phyloP scores from a whole-genome alignment of 768 basidiomycete species.

The Fistulinella prunicolor region DNA sequence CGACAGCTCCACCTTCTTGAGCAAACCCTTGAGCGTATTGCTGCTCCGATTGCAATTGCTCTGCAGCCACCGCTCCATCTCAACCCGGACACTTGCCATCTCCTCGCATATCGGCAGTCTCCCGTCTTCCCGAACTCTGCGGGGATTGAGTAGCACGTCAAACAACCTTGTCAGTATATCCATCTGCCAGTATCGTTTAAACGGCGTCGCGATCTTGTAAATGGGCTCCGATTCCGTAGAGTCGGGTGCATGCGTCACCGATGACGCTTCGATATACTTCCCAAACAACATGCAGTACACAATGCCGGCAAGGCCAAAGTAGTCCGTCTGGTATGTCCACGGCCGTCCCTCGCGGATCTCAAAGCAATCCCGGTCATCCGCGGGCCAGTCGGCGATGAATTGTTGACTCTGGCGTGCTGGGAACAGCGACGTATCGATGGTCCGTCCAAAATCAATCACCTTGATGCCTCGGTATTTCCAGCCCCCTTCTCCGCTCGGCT shows the following conservation, averaged over 20 bases:
- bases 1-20: constrained; percentile 78
- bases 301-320: constrained; percentile 92
- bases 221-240: constrained; percentile 34
- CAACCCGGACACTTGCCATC: constrained; percentile 57
- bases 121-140: constrained; percentile 50
- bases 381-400: constrained; percentile 85
- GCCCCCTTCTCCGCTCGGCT: constrained; percentile 72
- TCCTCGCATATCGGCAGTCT: constrained; percentile 71
- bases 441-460: constrained; percentile 96
- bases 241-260: constrained; percentile 39
- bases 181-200: constrained; percentile 94
- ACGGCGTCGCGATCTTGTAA: constrained; percentile 69
- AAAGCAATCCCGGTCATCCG: constrained; percentile 88
- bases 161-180: constrained; percentile 85
- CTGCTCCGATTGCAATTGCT: constrained; percentile 84
- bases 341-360: constrained; percentile 80
- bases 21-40: constrained; percentile 72
- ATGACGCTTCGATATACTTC: constrained; percentile 83
- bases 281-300: constrained; percentile 96
- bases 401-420: constrained; percentile 61
- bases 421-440: constrained; percentile 83
- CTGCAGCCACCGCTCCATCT: constrained; percentile 89
- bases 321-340: constrained; percentile 97
- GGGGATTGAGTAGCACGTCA: constrained; percentile 82
- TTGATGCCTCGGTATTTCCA: constrained; percentile 89